Evolutionary conservation across 306 rosid species (phyloP).

Genomic region (Citrullus colocynthis): DNA sequence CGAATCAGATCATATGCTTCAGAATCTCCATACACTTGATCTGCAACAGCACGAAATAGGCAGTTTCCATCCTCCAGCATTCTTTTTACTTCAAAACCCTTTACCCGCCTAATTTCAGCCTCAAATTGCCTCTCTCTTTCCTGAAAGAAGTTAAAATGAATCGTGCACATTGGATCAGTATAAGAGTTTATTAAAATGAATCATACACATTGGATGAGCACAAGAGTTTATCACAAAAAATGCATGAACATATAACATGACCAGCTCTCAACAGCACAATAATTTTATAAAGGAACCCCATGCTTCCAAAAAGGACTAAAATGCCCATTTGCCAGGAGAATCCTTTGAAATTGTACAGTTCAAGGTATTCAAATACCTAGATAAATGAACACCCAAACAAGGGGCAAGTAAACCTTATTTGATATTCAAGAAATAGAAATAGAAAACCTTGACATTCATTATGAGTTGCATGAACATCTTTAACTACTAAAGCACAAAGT

Average conservation of each 20-base stretch:
- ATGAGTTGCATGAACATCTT: not conserved
- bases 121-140: constrained; percentile 90
- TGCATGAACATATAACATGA: not conserved
- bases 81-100: constrained; percentile 77
- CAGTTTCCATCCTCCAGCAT: constrained; percentile 97
- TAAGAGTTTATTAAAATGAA: not conserved
- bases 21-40: constrained; percentile 93
- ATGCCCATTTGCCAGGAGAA: not conserved
- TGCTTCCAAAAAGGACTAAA: not conserved
- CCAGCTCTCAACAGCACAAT: not conserved
- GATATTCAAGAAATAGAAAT: not conserved
- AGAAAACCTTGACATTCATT: not conserved
- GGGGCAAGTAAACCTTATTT: not conserved
- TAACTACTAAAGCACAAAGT: not conserved
- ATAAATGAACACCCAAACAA: not conserved
- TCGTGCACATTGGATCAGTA: not conserved
- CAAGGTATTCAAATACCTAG: not conserved
- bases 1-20: constrained; percentile 64
- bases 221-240: not conserved
- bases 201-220: not conserved
- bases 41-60: constrained; percentile 93
- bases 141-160: constrained; percentile 21
- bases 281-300: not conserved
- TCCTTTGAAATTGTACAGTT: not conserved
- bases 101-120: constrained; percentile 65